phyloP scores from a whole-genome alignment of 768 basidiomycete genomes.

The Boletus rubropictus region DNA sequence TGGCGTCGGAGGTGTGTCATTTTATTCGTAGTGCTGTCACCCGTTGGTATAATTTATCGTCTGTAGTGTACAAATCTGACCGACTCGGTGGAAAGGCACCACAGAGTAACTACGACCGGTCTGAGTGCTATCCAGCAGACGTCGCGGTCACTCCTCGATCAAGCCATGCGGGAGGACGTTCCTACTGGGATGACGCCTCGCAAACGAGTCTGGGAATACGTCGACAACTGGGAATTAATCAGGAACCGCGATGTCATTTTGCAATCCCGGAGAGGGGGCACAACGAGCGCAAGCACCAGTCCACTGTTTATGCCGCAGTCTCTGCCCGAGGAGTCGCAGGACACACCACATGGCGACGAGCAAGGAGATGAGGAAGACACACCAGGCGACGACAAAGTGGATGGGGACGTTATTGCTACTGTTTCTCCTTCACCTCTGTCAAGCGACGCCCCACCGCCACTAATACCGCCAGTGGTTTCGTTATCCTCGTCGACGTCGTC shows the following conservation, averaged over 20 bases:
- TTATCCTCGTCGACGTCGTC: conserved; percentile 38
- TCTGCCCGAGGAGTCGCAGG: conserved; percentile 28
- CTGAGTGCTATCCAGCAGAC: conserved; percentile 47
- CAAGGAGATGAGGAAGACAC: conserved; percentile 24
- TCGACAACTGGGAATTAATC: conserved; percentile 69
- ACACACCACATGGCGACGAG: conserved; percentile 10
- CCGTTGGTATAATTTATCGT: background rate
- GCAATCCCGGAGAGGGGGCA: conserved; percentile 41
- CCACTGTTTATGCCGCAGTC: conserved; percentile 36
- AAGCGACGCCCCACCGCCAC: conserved; percentile 12
- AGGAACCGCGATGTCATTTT: conserved; percentile 57
- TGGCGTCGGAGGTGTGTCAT: conserved; percentile 48
- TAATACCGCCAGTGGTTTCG: conserved; percentile 26
- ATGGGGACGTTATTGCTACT: conserved; percentile 20
- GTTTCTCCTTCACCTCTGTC: conserved; percentile 6
- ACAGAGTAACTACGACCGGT: conserved; percentile 36
- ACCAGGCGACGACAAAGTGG: conserved; percentile 2
- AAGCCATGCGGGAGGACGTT: conserved; percentile 57
- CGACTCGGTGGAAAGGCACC: conserved; percentile 39
- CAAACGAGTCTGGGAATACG: conserved; percentile 67
- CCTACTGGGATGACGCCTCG: conserved; percentile 72
- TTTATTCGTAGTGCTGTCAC: background rate
- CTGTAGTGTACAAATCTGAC: conserved; percentile 40
- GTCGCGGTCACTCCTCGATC: conserved; percentile 45
- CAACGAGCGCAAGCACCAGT: conserved; percentile 30